Conservation (phyloP, 371 early-diverging fungal genomes). For the Mucor lusitanicus region DNA sequence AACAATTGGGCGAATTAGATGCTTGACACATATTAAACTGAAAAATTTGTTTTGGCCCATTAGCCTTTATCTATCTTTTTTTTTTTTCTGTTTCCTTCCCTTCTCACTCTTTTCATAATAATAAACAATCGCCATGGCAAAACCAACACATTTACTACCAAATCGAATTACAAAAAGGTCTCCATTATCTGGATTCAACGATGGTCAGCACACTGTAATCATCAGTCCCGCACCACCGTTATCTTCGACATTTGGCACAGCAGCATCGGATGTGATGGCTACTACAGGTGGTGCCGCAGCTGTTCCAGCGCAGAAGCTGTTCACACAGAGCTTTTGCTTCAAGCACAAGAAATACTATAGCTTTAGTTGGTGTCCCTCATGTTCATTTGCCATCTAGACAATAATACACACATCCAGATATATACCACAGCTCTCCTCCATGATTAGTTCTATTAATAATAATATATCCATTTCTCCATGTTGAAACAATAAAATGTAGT, state of each 20-base stretch:
- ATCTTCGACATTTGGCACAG: too few relatives aligned
- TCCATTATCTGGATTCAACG: background rate
- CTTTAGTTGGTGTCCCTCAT: conserved; percentile 5
- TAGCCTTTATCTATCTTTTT: background rate
- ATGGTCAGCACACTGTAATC: background rate
- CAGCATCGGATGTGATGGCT: background rate
- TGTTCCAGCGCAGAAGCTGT: background rate
- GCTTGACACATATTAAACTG: conserved; percentile 1
- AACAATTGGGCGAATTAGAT: conserved; percentile 25
- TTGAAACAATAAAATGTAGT: too few relatives aligned
- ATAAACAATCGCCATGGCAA: background rate
- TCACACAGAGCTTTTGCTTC: conserved; percentile 2
- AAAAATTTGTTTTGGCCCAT: background rate
- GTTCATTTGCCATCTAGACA: background rate
- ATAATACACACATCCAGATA: too few relatives aligned
- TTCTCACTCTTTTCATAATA: background rate
- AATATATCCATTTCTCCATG: too few relatives aligned
- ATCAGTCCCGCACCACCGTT: too few relatives aligned
- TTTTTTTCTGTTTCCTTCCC: background rate
- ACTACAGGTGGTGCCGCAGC: background rate
- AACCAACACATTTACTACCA: background rate
- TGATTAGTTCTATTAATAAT: too few relatives aligned
- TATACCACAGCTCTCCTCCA: too few relatives aligned
- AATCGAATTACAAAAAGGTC: background rate
- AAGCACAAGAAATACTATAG: background rate